These are phyloP conservation scores for Pseudogymnoascus sp. DNA, from an alignment of 2,329 filamentous ascomycete genomes.

Conservation along the genomic window DNA sequence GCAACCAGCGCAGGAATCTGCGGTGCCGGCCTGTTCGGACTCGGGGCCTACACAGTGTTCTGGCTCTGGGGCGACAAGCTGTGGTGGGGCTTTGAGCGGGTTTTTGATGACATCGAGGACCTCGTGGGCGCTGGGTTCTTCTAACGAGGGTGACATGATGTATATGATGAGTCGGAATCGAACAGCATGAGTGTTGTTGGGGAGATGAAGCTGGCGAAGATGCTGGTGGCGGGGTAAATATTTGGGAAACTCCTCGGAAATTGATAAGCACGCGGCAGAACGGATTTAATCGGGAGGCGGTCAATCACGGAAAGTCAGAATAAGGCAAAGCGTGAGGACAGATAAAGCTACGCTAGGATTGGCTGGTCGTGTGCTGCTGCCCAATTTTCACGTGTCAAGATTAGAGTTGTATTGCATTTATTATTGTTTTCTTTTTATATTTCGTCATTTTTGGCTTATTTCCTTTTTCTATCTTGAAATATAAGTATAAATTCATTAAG, in stretches of 20 bases:
- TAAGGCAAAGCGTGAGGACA: neutral
- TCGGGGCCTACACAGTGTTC: conserved; percentile 94
- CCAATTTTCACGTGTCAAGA: conserved; percentile 5
- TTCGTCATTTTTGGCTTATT: neutral
- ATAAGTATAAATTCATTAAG: neutral
- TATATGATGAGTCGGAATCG: neutral
- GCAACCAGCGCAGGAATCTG: conserved; percentile 86
- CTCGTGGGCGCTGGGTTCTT: conserved; percentile 47
- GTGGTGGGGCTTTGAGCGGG: conserved; percentile 68
- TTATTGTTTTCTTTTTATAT: conserved; percentile 1
- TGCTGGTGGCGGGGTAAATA: conserved; percentile 7
- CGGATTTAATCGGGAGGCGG: neutral
- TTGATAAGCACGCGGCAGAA: conserved; percentile 10
- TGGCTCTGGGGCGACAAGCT: conserved; percentile 88
- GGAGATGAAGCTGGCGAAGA: neutral
- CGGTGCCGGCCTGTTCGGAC: conserved; percentile 59
- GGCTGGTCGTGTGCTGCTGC: neutral
- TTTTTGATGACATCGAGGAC: conserved; percentile 66
- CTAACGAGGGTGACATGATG: conserved; percentile 74
- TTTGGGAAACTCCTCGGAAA: neutral
- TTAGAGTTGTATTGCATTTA: conserved; percentile 16
- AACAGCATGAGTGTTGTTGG: neutral
- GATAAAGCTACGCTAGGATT: neutral
- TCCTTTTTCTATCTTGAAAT: neutral
- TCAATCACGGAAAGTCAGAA: neutral